Conservation (phyloP, 495 filamentous ascomycete genomes). For the Annulohypoxylon maeteangense region DNA sequence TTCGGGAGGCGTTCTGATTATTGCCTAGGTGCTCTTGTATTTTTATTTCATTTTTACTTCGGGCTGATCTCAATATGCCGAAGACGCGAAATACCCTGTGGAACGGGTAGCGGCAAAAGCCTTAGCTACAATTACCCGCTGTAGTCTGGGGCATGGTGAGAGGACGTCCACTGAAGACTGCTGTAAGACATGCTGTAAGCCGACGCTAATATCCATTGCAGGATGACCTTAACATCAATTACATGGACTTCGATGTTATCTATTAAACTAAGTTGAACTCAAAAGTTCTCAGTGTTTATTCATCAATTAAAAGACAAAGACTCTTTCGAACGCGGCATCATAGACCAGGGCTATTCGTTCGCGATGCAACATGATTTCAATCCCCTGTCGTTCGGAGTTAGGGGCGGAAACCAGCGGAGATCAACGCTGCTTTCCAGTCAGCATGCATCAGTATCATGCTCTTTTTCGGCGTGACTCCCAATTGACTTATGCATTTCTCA, state of each 20-base stretch:
- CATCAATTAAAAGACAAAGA: neutral
- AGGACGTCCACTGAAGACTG: too few relatives aligned
- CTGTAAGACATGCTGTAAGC: too few relatives aligned
- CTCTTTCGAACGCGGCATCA: too few relatives aligned
- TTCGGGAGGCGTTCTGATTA: too few relatives aligned
- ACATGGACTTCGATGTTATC: neutral
- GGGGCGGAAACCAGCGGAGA: slow-evolving; percentile 14
- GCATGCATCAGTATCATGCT: neutral
- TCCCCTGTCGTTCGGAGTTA: slow-evolving; percentile 8
- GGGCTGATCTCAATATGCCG: neutral
- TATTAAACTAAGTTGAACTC: neutral
- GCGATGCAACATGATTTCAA: slow-evolving; percentile 13
- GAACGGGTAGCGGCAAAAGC: neutral
- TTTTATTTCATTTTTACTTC: too few relatives aligned
- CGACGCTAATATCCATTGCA: too few relatives aligned
- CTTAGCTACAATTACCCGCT: neutral
- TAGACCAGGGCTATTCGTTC: neutral
- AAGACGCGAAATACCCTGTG: neutral
- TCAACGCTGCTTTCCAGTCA: slow-evolving; percentile 9
- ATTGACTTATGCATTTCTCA: neutral
- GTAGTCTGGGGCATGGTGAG: too few relatives aligned
- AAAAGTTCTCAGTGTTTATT: neutral
- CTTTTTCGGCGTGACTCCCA: slow-evolving; percentile 18
- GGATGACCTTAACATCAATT: too few relatives aligned
- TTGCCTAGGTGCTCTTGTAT: too few relatives aligned